Evolutionary conservation across 352 stramenopile species (phyloP).

Genomic region (Phytophthora megakarya): DNA sequence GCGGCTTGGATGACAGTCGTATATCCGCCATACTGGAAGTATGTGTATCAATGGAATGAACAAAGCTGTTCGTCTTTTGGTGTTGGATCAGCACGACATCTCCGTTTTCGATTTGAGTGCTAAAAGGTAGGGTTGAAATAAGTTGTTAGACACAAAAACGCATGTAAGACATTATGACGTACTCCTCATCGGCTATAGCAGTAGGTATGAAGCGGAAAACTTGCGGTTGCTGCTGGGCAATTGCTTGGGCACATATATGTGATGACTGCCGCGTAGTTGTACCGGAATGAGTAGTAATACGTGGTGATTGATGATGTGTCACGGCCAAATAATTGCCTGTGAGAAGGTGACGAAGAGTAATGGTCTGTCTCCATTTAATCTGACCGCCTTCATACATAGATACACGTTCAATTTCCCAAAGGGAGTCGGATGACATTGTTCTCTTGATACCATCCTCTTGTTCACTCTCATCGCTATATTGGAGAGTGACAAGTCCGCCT

Average conservation of each 20-base stretch:
- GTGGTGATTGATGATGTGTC: slow-evolving; percentile 30
- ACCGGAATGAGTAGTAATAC: slow-evolving; percentile 16
- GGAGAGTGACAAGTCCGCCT: slow-evolving; percentile 39
- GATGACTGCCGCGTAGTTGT: slow-evolving; percentile 15
- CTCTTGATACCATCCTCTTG: slow-evolving; percentile 36
- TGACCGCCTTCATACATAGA: slow-evolving; percentile 57
- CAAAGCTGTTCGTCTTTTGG: slow-evolving; percentile 47
- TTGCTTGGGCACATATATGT: slow-evolving; percentile 35
- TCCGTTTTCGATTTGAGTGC: slow-evolving; percentile 49
- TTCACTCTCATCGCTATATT: slow-evolving; percentile 54
- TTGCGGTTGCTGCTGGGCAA: slow-evolving; percentile 50
- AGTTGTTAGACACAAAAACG: background rate
- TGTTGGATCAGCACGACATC: slow-evolving; percentile 72
- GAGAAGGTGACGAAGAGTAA: slow-evolving; percentile 62
- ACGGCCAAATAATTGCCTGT: slow-evolving; percentile 64
- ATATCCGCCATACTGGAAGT: slow-evolving; percentile 71
- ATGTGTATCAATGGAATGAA: slow-evolving; percentile 74
- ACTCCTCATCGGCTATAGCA: slow-evolving; percentile 59
- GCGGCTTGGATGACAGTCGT: slow-evolving; percentile 56
- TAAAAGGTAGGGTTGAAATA: slow-evolving; percentile 18
- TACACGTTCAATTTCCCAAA: slow-evolving; percentile 67
- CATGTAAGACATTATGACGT: slow-evolving; percentile 13
- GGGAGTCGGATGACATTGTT: slow-evolving; percentile 48
- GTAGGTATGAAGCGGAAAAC: slow-evolving; percentile 66
- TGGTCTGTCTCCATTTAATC: slow-evolving; percentile 54